Percentiles rank a stretch among this genome's conserved stretches.
These are phyloP conservation scores for Arachis hypogaea DNA, from an alignment of 306 rosid genomes.

Conservation along the genomic window DNA sequence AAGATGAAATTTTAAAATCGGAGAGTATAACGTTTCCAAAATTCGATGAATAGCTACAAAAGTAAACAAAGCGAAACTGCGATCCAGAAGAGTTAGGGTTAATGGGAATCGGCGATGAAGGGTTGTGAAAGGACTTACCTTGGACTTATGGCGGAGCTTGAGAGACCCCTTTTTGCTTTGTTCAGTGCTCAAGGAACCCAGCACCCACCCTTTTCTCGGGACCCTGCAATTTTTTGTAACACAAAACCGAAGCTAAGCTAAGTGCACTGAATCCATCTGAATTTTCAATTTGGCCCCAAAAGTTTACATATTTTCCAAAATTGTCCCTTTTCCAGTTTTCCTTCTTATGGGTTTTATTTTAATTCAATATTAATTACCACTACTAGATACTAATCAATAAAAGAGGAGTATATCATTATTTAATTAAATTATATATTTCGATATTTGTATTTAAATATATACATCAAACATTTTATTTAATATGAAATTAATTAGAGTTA, in stretches of 20 bases:
- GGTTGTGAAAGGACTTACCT: constrained; percentile 60
- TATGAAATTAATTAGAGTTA: no score
- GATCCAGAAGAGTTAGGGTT: constrained; percentile 48
- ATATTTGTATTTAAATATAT: no score
- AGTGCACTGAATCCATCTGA: constrained; percentile 31
- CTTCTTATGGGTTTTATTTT: no score
- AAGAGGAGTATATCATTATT: no score
- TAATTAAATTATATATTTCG: no score
- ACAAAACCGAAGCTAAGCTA: neutral
- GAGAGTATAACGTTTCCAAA: neutral
- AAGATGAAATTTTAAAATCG: constrained; percentile 26
- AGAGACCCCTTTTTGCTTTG: constrained; percentile 38
- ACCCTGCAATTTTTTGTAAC: neutral
- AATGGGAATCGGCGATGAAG: neutral
- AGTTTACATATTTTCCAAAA: constrained; percentile 7
- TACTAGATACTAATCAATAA: no score
- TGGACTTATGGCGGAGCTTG: constrained; percentile 59
- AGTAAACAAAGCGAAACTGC: neutral
- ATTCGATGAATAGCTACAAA: constrained; percentile 13
- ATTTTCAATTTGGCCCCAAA: constrained; percentile 37
- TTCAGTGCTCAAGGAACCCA: constrained; percentile 15
- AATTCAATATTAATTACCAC: no score
- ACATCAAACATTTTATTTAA: no score
- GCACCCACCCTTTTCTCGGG: constrained; percentile 19
- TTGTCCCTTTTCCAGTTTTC: neutral